phyloP scores from a whole-genome alignment of 495 filamentous ascomycete species.

The Penicillium paxilli region DNA sequence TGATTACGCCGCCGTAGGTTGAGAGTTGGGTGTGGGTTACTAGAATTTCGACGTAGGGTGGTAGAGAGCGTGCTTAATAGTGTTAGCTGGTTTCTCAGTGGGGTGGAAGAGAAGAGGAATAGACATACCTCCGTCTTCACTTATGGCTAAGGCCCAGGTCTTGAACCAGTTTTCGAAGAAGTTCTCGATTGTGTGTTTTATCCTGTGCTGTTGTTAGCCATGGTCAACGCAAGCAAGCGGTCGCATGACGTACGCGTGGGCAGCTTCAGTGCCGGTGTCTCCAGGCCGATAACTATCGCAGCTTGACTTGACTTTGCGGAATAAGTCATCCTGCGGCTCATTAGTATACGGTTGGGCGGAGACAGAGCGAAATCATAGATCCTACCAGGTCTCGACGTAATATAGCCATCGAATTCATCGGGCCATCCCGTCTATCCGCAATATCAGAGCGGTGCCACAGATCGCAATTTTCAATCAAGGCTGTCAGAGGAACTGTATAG shows the following conservation, averaged over 20 bases:
- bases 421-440: conserved; percentile 66
- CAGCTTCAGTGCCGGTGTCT: conserved; percentile 52
- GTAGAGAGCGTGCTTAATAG: conserved; percentile 54
- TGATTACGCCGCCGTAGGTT: conserved; percentile 73
- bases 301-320: conserved; percentile 58
- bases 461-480: conserved; percentile 65
- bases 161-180: conserved; percentile 65
- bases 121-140: conserved; percentile 53
- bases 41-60: conserved; percentile 73
- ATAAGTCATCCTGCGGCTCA: conserved; percentile 53
- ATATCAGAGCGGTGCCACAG: conserved; percentile 63
- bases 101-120: neutral
- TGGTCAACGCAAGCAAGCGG: neutral
- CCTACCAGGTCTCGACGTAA: conserved; percentile 65
- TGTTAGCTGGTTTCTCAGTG: conserved; percentile 2
- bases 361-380: neutral
- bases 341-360: neutral
- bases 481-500: conserved; percentile 65
- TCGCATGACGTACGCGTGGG: conserved; percentile 48
- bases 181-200: conserved; percentile 59
- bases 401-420: conserved; percentile 67
- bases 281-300: conserved; percentile 59
- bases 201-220: conserved; percentile 32
- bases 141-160: conserved; percentile 60
- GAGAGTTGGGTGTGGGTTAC: conserved; percentile 71